Conservation (phyloP, 441 rosid species). For the Iberis amara region DNA sequence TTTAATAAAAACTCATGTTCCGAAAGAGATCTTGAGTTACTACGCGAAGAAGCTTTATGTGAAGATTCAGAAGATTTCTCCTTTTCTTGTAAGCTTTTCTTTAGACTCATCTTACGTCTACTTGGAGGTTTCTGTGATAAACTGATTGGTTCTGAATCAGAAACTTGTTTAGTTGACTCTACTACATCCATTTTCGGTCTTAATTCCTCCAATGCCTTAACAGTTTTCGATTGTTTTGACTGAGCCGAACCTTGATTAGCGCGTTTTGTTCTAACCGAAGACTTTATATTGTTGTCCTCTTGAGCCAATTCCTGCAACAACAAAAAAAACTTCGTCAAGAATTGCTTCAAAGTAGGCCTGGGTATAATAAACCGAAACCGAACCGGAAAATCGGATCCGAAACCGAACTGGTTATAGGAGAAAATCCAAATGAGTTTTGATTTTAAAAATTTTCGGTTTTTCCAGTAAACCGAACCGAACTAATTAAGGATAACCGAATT, state of each 20-base stretch:
- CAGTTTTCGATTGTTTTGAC: constrained; percentile 43
- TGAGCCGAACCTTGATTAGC: constrained; percentile 38
- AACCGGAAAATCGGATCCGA: no score
- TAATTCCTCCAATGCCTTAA: constrained; percentile 36
- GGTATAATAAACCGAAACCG: no score
- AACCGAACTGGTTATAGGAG: no score
- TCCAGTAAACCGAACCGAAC: no score
- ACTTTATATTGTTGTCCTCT: constrained; percentile 35
- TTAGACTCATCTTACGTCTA: constrained; percentile 58
- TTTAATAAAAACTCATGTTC: constrained; percentile 38
- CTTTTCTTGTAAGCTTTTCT: constrained; percentile 37
- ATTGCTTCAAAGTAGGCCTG: no score
- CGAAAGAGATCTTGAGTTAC: constrained; percentile 32
- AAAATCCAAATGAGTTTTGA: no score
- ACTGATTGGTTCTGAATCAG: constrained; percentile 37
- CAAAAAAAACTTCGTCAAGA: no score
- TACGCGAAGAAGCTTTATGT: constrained; percentile 35
- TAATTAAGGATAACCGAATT: no score
- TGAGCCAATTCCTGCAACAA: constrained; percentile 43
- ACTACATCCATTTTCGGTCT: constrained; percentile 32
- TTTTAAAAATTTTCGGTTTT: no score
- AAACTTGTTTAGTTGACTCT: constrained; percentile 38
- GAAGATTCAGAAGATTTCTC: constrained; percentile 36
- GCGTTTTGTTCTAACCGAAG: constrained; percentile 40
- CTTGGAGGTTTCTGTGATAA: constrained; percentile 38